Evolutionary conservation across 805 yeast genomes (phyloP), one percentile per base, ranked within the genome.

Genomic region (Cyberlindnera americana): DNA sequence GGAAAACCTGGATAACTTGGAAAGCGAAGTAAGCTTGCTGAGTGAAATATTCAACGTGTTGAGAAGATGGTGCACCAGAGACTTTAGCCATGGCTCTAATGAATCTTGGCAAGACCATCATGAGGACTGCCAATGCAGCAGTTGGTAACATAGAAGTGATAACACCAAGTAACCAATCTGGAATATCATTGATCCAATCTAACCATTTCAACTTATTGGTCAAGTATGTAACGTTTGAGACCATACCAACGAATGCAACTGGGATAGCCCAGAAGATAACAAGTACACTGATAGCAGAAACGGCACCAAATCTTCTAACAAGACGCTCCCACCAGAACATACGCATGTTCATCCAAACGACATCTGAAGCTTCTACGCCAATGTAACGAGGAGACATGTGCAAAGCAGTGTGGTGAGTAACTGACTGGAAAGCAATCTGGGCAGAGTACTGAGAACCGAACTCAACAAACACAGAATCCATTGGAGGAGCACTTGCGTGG

Each of bases 271-370:
- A 84, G 50, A 80, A 65, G 22, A 78, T 55, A 37, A 82, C 68
- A 31, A 81, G 52, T 1, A 79, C 84, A 17, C 64, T 52, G 39
- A 83, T 73, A 2, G 77, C 78, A 13, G 75, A 67, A 25, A 64
- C 40, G 0, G 90, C 78, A 38, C 70, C 69, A 19, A 70, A 59
- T 24, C 64, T 59, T 65, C 91, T 71, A 11, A 67, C 64, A 15
- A 81, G 57, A 52, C 80, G 65, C 61, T 84, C 95, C 83, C 87
- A 82, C 90, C 93, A 84, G 52, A 77, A 77, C 61, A 84, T 59
- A 57, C 93, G 71, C 77, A 83, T 66, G 59, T 84, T 84, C 37
- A 75, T 59, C 93, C 93, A 84, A 44, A 72, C 63, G 31, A 84
- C 65, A 53, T 83, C 82, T 1, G 54, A 61, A 2, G 90, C 86